These are phyloP conservation scores for Helminthosporium solani DNA, from an alignment of 2,329 filamentous ascomycete species.

Conservation along the genomic window DNA sequence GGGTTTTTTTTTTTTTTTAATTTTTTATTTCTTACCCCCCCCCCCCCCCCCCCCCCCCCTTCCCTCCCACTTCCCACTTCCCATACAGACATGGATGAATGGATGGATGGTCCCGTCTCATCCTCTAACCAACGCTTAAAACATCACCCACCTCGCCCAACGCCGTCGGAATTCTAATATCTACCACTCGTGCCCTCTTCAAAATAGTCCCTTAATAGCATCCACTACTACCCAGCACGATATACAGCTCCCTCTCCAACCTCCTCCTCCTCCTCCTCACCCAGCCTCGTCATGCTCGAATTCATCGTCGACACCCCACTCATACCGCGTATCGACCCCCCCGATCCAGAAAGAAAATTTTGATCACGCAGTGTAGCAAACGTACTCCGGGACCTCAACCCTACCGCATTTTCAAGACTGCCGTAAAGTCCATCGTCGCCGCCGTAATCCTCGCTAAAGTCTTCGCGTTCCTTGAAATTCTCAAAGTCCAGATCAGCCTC, in stretches of 20 bases:
- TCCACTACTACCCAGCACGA: conserved; percentile 26
- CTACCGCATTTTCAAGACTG: conserved; percentile 57
- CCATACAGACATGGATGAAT: conserved; percentile 19
- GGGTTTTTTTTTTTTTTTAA: too few relatives aligned
- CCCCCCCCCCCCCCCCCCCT: conserved; percentile 2
- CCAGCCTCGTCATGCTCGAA: conserved; percentile 25
- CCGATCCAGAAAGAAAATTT: conserved; percentile 11
- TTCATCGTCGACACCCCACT: conserved; percentile 13
- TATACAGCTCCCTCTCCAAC: conserved; percentile 23
- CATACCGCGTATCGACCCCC: too few relatives aligned
- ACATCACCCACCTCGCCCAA: conserved; percentile 26
- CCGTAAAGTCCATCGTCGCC: conserved; percentile 64
- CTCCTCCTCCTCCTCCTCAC: conserved; percentile 4
- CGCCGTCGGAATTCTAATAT: conserved; percentile 23
- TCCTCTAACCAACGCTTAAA: conserved; percentile 12
- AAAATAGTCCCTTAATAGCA: conserved; percentile 16
- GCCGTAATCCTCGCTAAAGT: conserved; percentile 83
- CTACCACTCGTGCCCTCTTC: conserved; percentile 21
- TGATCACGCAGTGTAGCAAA: conserved; percentile 28
- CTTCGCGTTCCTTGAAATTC: conserved; percentile 83
- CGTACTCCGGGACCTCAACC: conserved; percentile 31
- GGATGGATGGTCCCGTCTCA: conserved; percentile 3
- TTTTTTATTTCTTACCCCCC: conserved; percentile 20
- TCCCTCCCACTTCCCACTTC: conserved; percentile 2
- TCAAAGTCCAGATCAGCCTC: conserved; percentile 85